These are phyloP conservation scores for Ceratobasidium sp. DNA, from an alignment of 1,284 basidiomycete genomes.

Conservation along the genomic window DNA sequence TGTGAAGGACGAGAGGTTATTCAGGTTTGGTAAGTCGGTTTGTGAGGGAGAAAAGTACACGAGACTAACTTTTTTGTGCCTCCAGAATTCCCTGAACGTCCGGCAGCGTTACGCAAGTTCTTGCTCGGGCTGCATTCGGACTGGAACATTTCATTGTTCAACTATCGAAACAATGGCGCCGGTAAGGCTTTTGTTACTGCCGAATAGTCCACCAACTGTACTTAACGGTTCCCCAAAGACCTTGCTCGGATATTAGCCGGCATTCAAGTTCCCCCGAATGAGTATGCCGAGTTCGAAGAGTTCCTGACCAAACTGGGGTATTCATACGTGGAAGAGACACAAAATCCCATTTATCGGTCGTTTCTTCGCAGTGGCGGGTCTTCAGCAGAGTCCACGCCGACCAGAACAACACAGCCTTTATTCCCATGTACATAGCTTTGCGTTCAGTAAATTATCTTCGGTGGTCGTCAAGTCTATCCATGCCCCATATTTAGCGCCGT, in stretches of 20 bases:
- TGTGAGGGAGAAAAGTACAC: not conserved
- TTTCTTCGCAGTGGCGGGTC: constrained; percentile 61
- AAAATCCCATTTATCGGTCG: constrained; percentile 86
- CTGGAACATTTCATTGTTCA: constrained; percentile 97
- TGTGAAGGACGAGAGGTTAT: constrained; percentile 88
- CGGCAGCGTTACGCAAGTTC: constrained; percentile 91
- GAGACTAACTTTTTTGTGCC: not conserved
- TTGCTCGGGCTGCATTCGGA: constrained; percentile 80
- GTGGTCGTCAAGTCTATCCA: constrained; percentile 26
- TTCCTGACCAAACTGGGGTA: constrained; percentile 87
- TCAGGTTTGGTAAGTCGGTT: constrained; percentile 80
- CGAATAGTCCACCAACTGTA: not conserved
- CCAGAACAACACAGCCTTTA: not conserved
- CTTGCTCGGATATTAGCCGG: constrained; percentile 92
- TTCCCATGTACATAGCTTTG: constrained; percentile 19
- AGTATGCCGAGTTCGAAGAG: constrained; percentile 72
- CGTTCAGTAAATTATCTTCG: constrained; percentile 20
- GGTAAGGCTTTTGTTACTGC: constrained; percentile 65
- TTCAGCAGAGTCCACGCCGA: constrained; percentile 30
- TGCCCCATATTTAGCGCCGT: constrained; percentile 15
- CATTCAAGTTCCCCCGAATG: constrained; percentile 85
- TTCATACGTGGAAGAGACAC: constrained; percentile 91
- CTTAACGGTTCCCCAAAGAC: constrained; percentile 62
- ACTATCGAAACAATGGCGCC: constrained; percentile 97
- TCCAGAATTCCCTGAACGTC: constrained; percentile 95